Evolutionary conservation across 2,329 filamentous ascomycete species (phyloP).

Genomic region (Sphaerulina populicola): DNA sequence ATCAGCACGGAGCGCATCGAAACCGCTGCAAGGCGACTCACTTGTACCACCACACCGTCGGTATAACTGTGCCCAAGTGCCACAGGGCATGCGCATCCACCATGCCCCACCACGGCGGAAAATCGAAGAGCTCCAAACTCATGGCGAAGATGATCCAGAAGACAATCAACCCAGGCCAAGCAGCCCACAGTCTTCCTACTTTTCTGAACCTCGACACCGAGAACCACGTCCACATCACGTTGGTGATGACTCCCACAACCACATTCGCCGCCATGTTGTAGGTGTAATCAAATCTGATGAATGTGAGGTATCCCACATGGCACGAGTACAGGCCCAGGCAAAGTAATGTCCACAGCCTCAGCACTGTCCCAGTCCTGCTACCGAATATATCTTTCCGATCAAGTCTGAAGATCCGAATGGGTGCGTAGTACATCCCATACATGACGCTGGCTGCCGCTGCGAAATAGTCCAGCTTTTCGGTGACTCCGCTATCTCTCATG

Average conservation of each 20-base stretch:
- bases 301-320: constrained; percentile 76
- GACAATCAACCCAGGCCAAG: constrained; percentile 84
- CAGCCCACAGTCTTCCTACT: constrained; percentile 67
- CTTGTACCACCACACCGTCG: constrained; percentile 90
- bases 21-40: constrained; percentile 45
- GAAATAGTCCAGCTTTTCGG: constrained; percentile 95
- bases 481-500: constrained; percentile 72
- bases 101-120: constrained; percentile 71
- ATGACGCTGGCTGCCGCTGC: constrained; percentile 81
- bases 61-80: constrained; percentile 87
- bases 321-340: constrained; percentile 63
- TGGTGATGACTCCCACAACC: constrained; percentile 67
- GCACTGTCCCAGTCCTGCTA: constrained; percentile 37
- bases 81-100: constrained; percentile 92
- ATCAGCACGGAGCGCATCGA: constrained; percentile 12
- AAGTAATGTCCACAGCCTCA: constrained; percentile 65
- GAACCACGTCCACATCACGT: constrained; percentile 78
- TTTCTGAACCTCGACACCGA: constrained; percentile 65
- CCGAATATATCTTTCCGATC: constrained; percentile 50
- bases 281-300: constrained; percentile 85
- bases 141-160: constrained; percentile 88
- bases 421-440: constrained; percentile 81
- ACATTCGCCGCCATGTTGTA: constrained; percentile 99
- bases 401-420: constrained; percentile 73
- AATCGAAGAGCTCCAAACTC: constrained; percentile 92